Conservation (phyloP, 78 protist species). For the Trichosphaerium sp. region DNA sequence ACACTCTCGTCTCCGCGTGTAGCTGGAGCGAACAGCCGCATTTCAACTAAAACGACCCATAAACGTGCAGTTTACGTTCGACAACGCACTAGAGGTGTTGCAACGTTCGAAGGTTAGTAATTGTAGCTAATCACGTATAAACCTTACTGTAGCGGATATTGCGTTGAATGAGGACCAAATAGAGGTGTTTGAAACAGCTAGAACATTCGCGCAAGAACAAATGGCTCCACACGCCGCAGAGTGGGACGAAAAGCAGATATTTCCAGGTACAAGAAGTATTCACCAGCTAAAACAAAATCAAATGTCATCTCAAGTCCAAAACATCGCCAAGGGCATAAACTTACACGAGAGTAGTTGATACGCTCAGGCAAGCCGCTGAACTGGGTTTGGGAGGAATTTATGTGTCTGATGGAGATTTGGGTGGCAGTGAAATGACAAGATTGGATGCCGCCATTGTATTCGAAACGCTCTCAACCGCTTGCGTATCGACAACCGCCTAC, state of each 20-base stretch:
- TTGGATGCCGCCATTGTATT: constrained; percentile 67
- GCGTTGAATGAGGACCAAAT: constrained; percentile 52
- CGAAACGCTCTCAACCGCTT: constrained; percentile 63
- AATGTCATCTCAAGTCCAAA: neutral
- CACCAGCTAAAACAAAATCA: too few species aligned
- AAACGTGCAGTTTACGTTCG: too few species aligned
- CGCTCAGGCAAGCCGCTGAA: constrained; percentile 52
- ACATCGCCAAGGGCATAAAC: neutral
- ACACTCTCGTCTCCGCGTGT: too few species aligned
- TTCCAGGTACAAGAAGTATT: too few species aligned
- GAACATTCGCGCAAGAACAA: constrained; percentile 37
- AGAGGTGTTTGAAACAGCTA: constrained; percentile 18
- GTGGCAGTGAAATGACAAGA: constrained; percentile 66
- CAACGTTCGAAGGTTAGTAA: too few species aligned
- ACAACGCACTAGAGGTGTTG: too few species aligned
- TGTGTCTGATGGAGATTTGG: constrained; percentile 51
- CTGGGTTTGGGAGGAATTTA: constrained; percentile 77
- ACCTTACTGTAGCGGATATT: constrained; percentile 24
- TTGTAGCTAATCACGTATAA: too few species aligned
- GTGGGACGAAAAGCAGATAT: constrained; percentile 65
- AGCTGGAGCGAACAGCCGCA: too few species aligned
- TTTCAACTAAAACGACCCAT: too few species aligned
- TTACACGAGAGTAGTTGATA: constrained; percentile 25
- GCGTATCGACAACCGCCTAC: constrained; percentile 77
- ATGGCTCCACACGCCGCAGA: constrained; percentile 56